These are phyloP conservation scores for Closterium sp. DNA, from an alignment of 139 green algal genomes.

Conservation along the genomic window DNA sequence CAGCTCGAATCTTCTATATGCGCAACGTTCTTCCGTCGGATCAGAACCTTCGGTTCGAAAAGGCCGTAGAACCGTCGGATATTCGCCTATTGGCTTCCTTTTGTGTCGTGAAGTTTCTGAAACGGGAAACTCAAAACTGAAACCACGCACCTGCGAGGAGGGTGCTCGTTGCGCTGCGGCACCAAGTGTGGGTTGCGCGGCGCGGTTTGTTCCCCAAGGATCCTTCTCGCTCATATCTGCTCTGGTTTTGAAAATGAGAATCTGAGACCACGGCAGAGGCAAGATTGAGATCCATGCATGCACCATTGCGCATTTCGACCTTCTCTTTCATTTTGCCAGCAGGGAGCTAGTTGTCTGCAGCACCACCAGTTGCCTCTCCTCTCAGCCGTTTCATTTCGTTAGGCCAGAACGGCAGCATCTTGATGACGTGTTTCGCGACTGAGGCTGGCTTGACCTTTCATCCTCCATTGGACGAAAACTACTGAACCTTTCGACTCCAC, in stretches of 20 bases:
- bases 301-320: background rate
- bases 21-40: background rate
- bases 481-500: background rate
- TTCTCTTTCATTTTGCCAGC: too few species aligned
- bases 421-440: background rate
- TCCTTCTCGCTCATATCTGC: background rate
- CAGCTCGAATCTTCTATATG: background rate
- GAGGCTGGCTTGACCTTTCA: background rate
- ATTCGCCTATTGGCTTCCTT: background rate
- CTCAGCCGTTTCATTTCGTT: background rate
- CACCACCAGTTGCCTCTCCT: background rate
- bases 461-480: background rate
- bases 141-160: background rate
- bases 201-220: background rate
- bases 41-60: background rate
- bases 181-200: background rate
- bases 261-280: background rate
- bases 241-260: background rate
- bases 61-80: background rate
- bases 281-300: background rate
- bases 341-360: background rate
- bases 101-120: background rate
- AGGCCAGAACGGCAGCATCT: too few species aligned
- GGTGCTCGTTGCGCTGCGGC: background rate
- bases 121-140: background rate